phyloP scores from a whole-genome alignment of 768 basidiomycete species.

The Neoboletus subvelutipes region DNA sequence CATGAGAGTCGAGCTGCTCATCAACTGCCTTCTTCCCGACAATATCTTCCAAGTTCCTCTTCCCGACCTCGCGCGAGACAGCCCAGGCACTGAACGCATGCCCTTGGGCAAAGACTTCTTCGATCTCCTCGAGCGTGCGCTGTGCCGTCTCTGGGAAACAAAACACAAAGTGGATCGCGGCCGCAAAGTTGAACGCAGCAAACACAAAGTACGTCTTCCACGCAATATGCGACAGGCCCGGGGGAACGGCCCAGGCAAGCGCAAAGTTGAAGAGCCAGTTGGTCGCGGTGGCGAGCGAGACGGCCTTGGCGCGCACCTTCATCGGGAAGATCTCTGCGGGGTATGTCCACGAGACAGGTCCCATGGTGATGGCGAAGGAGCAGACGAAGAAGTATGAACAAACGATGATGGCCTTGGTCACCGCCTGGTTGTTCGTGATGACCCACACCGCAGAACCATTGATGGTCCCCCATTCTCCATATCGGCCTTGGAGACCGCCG shows the following conservation, averaged over 20 bases:
- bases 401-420: slow-evolving; percentile 71
- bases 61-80: slow-evolving; percentile 58
- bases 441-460: slow-evolving; percentile 54
- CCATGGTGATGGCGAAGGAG: slow-evolving; percentile 72
- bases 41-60: slow-evolving; percentile 57
- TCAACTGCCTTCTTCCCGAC: slow-evolving; percentile 18
- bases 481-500: slow-evolving; percentile 69
- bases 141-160: slow-evolving; percentile 80
- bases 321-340: slow-evolving; percentile 70
- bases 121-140: slow-evolving; percentile 74
- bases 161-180: slow-evolving; percentile 70
- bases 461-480: slow-evolving; percentile 59
- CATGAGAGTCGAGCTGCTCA: slow-evolving; percentile 8
- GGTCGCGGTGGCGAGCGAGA: slow-evolving; percentile 40
- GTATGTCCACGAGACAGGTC: slow-evolving; percentile 76
- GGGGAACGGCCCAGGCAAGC: slow-evolving; percentile 74
- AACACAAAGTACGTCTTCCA: slow-evolving; percentile 81
- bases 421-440: slow-evolving; percentile 50
- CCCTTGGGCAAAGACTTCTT: slow-evolving; percentile 71
- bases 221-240: slow-evolving; percentile 62
- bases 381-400: slow-evolving; percentile 78
- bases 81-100: slow-evolving; percentile 73
- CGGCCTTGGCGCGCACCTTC: slow-evolving; percentile 65
- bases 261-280: slow-evolving; percentile 76
- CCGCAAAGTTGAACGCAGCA: slow-evolving; percentile 72